Percentiles rank a stretch among this genome's conserved stretches.
Evolutionary conservation across 2,329 filamentous ascomycete genomes (phyloP).

Genomic region (Fusarium abutilonis): DNA sequence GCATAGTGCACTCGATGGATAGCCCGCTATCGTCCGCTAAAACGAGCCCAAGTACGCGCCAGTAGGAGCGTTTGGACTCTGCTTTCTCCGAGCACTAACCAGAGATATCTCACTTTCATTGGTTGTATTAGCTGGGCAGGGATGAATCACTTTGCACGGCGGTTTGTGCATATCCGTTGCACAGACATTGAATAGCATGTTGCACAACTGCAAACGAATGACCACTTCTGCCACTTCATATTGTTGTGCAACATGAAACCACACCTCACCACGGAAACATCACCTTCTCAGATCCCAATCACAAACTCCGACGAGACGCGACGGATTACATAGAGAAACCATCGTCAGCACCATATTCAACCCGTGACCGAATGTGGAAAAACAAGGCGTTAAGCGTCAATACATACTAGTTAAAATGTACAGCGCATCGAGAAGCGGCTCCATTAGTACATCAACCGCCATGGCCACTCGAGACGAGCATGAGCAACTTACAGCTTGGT

Average conservation of each 20-base stretch:
- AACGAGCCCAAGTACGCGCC: conserved; percentile 8
- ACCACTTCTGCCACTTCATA: neutral
- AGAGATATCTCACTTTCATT: neutral
- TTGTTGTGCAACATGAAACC: conserved; percentile 34
- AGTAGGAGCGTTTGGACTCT: conserved; percentile 11
- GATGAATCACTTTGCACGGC: neutral
- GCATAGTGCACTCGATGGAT: neutral
- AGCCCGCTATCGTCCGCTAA: conserved; percentile 14
- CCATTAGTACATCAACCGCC: neutral
- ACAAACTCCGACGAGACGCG: conserved; percentile 21
- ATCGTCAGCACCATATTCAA: neutral
- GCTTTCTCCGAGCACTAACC: neutral
- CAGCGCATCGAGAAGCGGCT: conserved; percentile 2
- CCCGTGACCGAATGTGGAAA: conserved; percentile 8
- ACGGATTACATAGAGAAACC: conserved; percentile 3
- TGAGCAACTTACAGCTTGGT: conserved; percentile 6
- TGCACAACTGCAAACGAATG: conserved; percentile 10
- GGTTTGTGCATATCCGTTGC: neutral
- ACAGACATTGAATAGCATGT: neutral
- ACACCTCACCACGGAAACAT: conserved; percentile 35
- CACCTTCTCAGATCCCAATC: conserved; percentile 5
- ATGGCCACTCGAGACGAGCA: neutral
- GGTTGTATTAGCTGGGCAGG: neutral
- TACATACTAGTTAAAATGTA: neutral
- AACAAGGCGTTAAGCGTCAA: neutral